A percentile compares a stretch with the other conserved stretches of the same genome.
These are phyloP conservation scores for Solanum tacnaense DNA, from an alignment of 257 asterid species.

Conservation along the genomic window DNA sequence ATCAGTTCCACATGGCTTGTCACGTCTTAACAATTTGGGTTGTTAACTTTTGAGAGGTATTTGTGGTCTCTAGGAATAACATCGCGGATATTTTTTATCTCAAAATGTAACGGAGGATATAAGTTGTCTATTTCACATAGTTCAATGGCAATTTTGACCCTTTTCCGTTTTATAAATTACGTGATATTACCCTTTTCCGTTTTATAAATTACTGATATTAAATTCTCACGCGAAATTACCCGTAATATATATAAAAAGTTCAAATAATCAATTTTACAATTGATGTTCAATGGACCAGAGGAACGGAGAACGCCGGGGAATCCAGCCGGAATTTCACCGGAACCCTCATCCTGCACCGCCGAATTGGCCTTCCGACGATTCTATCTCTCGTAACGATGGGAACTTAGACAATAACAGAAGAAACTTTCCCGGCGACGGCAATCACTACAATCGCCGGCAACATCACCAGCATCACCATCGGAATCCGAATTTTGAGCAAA, in stretches of 20 bases:
- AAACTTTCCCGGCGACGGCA: neutral
- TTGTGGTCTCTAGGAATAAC: no score
- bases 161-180: no score
- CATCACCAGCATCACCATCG: neutral
- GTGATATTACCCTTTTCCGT: no score
- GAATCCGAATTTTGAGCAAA: neutral
- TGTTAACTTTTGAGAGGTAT: no score
- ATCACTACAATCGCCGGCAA: constrained; percentile 1
- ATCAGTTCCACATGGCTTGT: no score
- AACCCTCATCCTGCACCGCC: constrained; percentile 1
- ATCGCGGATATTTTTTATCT: no score
- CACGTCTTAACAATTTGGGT: no score
- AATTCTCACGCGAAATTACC: no score
- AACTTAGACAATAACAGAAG: neutral
- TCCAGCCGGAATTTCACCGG: neutral
- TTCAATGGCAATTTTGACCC: no score
- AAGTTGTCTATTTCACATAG: no score
- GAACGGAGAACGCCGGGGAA: neutral
- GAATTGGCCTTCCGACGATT: neutral
- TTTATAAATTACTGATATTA: no score
- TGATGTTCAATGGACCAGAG: constrained; percentile 1
- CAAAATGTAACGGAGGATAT: no score
- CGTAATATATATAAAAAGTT: neutral
- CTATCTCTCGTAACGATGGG: neutral
- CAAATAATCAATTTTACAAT: neutral